Base-by-base conservation (phyloP, 2,329 filamentous ascomycete genomes). In the Penicillium sp. region DNA sequence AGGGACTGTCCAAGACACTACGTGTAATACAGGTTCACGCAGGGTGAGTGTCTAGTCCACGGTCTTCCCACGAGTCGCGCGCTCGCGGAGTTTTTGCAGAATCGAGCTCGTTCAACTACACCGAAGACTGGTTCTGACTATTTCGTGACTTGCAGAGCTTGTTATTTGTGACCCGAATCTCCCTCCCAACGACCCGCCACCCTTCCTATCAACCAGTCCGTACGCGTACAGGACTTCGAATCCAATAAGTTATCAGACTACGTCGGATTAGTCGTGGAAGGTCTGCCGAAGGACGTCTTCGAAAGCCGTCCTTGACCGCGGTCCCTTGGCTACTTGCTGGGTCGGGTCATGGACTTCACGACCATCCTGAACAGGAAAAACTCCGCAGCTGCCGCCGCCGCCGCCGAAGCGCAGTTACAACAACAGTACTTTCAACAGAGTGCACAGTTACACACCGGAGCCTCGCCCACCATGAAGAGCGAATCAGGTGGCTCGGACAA, bases 401-500 rank as follows among this genome's bases (percentile, higher is more conserved):
- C 74, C 51, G 72, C 74, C 64, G 75, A 78, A 65, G 70, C 71
- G 53, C 75, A 75, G 61, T 69, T 76, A 50, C 78, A 79, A 59
- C 73, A 78, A 59, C 77, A 78, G 65, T 78, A 79, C 50, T 71
- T 78, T 52, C 64, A 69, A 44, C 76, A 77, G 57, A 69, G 71
- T 51, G 65, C 70, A 57, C 75, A 76, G 38, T 68, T 76, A 57
- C 72, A 75, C 59, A 55, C 53, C 53, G 67, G 70, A 53, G 66
- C 66, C 74, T 79, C 74, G 63, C 83, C 82, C 51, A 82, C 84
- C 71, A 84, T 79, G 71, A 82, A 82, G 68, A 82, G 83, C 58
- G 84, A 86, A 65, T 82, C 83, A 60, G 82, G 80, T 63, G 77
- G 81, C 61, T 80, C 82, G 56, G 83, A 85, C 61, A 79, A 80